These are phyloP conservation scores for Aspergillus ruber DNA, from an alignment of 2,329 filamentous ascomycete species.

Conservation along the genomic window DNA sequence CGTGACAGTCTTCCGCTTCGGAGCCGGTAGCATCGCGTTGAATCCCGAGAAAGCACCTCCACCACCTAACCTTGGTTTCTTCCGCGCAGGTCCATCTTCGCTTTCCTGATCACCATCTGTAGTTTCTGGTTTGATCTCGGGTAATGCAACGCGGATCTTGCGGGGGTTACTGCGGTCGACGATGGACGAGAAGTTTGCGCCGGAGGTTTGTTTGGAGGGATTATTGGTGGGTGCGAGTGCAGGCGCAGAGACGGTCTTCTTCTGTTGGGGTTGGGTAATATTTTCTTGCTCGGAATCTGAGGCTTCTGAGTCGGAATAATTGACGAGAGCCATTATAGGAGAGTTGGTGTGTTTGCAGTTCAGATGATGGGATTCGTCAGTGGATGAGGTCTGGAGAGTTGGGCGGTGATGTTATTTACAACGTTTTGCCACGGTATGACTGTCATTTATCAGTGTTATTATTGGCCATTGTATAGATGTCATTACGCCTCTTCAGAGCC, in stretches of 20 bases:
- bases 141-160: slow-evolving; percentile 77
- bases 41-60: slow-evolving; percentile 71
- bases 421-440: background rate
- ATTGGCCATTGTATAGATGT: background rate
- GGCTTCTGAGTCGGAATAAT: slow-evolving; percentile 72
- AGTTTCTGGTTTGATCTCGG: slow-evolving; percentile 45
- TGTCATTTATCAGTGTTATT: background rate
- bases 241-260: slow-evolving; percentile 23
- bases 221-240: slow-evolving; percentile 12
- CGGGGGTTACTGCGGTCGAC: slow-evolving; percentile 73
- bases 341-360: background rate
- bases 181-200: slow-evolving; percentile 62
- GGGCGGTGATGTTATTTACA: background rate
- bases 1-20: slow-evolving; percentile 51
- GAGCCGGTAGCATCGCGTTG: slow-evolving; percentile 78
- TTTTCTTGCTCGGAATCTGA: slow-evolving; percentile 55
- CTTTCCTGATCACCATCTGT: slow-evolving; percentile 33
- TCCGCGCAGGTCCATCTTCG: slow-evolving; percentile 57
- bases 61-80: slow-evolving; percentile 60
- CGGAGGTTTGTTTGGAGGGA: slow-evolving; percentile 9
- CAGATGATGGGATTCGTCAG: background rate
- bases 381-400: background rate
- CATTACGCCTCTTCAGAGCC: background rate
- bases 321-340: slow-evolving; percentile 64
- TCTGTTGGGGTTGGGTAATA: slow-evolving; percentile 21